Percentiles rank a stretch among this genome's conserved stretches.
Conservation (phyloP, 495 filamentous ascomycete species). For the Friedmanniomyces simplex region DNA sequence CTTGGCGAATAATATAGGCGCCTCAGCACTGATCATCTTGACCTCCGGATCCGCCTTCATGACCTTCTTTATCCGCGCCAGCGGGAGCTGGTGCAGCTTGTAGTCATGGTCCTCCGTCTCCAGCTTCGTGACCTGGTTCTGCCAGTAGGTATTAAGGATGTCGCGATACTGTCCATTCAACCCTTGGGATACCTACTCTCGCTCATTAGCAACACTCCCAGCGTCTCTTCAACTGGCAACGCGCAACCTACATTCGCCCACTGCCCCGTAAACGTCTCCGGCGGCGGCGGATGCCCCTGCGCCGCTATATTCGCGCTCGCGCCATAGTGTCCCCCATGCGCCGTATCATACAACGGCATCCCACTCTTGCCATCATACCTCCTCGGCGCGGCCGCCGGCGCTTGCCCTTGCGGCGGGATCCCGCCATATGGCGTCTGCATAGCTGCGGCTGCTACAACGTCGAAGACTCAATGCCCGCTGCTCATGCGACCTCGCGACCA, state of each 20-base stretch:
- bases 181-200: constrained; percentile 75
- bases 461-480: background rate
- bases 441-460: background rate
- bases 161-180: constrained; percentile 88
- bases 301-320: constrained; percentile 43
- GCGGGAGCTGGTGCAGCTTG: constrained; percentile 88
- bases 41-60: constrained; percentile 99
- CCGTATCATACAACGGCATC: constrained; percentile 63
- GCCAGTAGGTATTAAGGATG: constrained; percentile 97
- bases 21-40: constrained; percentile 99
- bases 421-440: constrained; percentile 14
- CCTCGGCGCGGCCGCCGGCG: constrained; percentile 13
- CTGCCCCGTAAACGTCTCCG: constrained; percentile 81
- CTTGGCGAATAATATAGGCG: constrained; percentile 95
- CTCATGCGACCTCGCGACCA: background rate
- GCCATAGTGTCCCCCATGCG: constrained; percentile 85
- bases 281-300: constrained; percentile 68
- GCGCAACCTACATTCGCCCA: constrained; percentile 77
- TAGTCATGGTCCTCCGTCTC: constrained; percentile 95
- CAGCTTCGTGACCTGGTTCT: constrained; percentile 88
- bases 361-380: constrained; percentile 33
- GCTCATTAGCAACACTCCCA: background rate
- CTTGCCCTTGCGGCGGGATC: background rate
- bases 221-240: background rate
- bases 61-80: constrained; percentile 98